Conservation (phyloP, 768 basidiomycete genomes). For the Pulveroboletus sp. region DNA sequence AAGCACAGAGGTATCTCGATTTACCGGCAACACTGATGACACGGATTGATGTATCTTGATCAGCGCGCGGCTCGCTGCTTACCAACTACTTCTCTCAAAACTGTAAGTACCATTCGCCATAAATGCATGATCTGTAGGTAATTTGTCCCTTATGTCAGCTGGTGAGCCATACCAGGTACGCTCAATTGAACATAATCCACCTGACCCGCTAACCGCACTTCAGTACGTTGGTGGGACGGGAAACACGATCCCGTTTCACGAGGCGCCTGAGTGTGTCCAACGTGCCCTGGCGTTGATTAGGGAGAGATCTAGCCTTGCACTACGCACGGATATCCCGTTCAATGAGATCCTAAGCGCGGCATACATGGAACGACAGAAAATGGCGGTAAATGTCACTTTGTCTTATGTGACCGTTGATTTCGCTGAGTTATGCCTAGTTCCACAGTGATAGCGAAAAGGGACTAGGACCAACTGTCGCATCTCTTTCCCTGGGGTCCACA, state of each 20-base stretch:
- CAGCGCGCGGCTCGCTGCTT: slow-evolving; percentile 66
- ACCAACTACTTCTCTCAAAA: slow-evolving; percentile 88
- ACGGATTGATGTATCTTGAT: slow-evolving; percentile 6
- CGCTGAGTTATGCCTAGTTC: slow-evolving; percentile 44
- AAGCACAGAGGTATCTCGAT: slow-evolving; percentile 62
- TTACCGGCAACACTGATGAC: not conserved
- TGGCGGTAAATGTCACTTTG: slow-evolving; percentile 53
- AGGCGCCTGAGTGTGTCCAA: slow-evolving; percentile 55
- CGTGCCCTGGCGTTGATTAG: slow-evolving; percentile 58
- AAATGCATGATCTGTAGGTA: not conserved
- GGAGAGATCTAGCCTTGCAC: slow-evolving; percentile 45
- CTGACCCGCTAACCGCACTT: slow-evolving; percentile 7
- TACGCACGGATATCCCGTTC: slow-evolving; percentile 43
- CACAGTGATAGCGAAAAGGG: slow-evolving; percentile 77
- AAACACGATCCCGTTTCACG: slow-evolving; percentile 63
- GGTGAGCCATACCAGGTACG: slow-evolving; percentile 77
- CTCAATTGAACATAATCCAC: not conserved
- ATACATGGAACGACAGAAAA: slow-evolving; percentile 82
- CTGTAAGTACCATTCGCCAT: slow-evolving; percentile 41
- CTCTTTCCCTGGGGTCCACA: slow-evolving; percentile 70
- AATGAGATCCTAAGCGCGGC: slow-evolving; percentile 81
- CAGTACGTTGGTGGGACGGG: slow-evolving; percentile 78
- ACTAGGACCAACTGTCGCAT: slow-evolving; percentile 68
- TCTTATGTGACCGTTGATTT: not conserved
- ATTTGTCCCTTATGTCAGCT: slow-evolving; percentile 39